Evolutionary conservation across 139 green algal genomes (phyloP).

Genomic region (Bryopsis sp.): DNA sequence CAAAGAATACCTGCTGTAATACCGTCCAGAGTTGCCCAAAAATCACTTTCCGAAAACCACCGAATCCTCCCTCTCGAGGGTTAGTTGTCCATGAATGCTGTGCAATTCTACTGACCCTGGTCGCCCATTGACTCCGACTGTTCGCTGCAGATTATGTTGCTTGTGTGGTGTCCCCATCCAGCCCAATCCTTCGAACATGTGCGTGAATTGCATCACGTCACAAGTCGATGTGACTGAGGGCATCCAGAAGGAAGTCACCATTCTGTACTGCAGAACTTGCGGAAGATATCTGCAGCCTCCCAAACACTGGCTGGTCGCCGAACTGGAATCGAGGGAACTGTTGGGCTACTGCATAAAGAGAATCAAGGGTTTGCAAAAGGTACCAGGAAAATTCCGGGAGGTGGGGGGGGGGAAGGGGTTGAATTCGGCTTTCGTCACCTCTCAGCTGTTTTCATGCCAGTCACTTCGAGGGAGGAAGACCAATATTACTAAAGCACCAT

Average conservation of each 20-base stretch:
- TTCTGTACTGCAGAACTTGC: slow-evolving; percentile 89
- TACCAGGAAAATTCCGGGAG: slow-evolving; percentile 16
- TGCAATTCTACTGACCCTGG: too few species aligned
- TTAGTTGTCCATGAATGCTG: too few species aligned
- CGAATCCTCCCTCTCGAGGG: too few species aligned
- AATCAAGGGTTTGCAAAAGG: slow-evolving; percentile 76
- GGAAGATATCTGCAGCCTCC: slow-evolving; percentile 90
- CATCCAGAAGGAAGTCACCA: slow-evolving; percentile 81
- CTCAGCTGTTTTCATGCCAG: too few species aligned
- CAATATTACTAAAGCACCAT: too few species aligned
- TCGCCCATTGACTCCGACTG: too few species aligned
- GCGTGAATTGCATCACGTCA: slow-evolving; percentile 89
- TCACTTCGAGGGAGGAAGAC: too few species aligned
- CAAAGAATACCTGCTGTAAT: too few species aligned
- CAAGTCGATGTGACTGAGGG: slow-evolving; percentile 97
- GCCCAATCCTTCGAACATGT: slow-evolving; percentile 97
- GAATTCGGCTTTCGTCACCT: too few species aligned
- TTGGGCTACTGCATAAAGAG: slow-evolving; percentile 95
- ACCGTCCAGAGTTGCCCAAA: too few species aligned
- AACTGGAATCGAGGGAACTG: slow-evolving; percentile 93
- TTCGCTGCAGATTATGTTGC: slow-evolving; percentile 66
- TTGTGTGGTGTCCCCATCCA: slow-evolving; percentile 82
- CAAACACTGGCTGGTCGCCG: slow-evolving; percentile 84
- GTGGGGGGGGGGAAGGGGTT: neutral
- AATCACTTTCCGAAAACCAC: too few species aligned